Evolutionary conservation across 805 yeast species (phyloP).

Genomic region (Wickerhamomyces strasburgensis): DNA sequence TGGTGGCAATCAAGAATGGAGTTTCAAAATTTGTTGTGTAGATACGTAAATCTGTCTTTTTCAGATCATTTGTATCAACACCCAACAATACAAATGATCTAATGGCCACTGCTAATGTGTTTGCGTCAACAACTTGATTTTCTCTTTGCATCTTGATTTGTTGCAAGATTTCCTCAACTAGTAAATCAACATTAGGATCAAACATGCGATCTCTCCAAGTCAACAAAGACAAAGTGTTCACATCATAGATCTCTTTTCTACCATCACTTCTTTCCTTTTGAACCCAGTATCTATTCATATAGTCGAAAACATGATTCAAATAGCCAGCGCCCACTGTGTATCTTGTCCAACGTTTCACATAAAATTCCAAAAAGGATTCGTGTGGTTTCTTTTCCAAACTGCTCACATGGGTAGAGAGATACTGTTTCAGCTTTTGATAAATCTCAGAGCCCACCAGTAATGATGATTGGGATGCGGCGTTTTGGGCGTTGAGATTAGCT

Average conservation of each 20-base stretch:
- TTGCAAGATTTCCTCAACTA: slow-evolving; percentile 68
- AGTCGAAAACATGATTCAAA: slow-evolving; percentile 88
- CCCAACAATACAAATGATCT: slow-evolving; percentile 87
- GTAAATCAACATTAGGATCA: slow-evolving; percentile 49
- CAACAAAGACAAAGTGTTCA: slow-evolving; percentile 78
- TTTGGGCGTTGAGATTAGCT: slow-evolving; percentile 26
- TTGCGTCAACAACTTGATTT: slow-evolving; percentile 66
- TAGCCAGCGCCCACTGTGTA: slow-evolving; percentile 88
- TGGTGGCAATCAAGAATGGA: slow-evolving; percentile 67
- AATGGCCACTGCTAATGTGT: slow-evolving; percentile 65
- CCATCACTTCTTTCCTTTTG: slow-evolving; percentile 94
- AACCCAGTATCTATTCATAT: slow-evolving; percentile 97
- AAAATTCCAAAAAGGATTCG: slow-evolving; percentile 74
- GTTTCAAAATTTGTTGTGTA: slow-evolving; percentile 78
- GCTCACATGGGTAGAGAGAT: slow-evolving; percentile 56
- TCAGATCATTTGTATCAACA: slow-evolving; percentile 83
- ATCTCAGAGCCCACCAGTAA: slow-evolving; percentile 84
- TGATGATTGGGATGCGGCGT: slow-evolving; percentile 29
- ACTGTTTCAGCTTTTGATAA: slow-evolving; percentile 64
- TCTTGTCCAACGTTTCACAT: slow-evolving; percentile 84
- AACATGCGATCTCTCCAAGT: slow-evolving; percentile 88
- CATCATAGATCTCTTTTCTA: slow-evolving; percentile 82
- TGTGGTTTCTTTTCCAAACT: slow-evolving; percentile 44
- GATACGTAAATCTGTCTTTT: slow-evolving; percentile 75
- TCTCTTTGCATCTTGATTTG: slow-evolving; percentile 76